Evolutionary conservation across 805 yeast species (phyloP).

Genomic region (Danielozyma ontarioensis): DNA sequence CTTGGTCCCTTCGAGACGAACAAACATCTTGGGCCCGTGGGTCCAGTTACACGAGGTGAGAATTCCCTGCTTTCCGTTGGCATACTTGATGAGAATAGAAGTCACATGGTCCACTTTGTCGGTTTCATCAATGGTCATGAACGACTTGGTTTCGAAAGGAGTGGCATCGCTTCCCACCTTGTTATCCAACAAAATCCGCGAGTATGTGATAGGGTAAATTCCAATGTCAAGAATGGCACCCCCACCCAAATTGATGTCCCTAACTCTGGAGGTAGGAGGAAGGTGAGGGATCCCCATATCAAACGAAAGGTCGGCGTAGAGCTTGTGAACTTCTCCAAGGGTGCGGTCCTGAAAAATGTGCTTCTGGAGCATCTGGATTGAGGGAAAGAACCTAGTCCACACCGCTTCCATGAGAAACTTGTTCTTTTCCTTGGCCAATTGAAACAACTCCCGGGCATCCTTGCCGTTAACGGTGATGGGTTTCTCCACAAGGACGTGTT

Average conservation of each 20-base stretch:
- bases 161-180: constrained; percentile 24
- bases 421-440: constrained; percentile 38
- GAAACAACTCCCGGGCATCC: constrained; percentile 39
- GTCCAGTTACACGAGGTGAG: constrained; percentile 25
- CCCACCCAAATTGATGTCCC: constrained; percentile 45
- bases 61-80: constrained; percentile 38
- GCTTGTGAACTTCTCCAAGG: constrained; percentile 43
- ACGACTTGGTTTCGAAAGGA: constrained; percentile 23
- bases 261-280: constrained; percentile 30
- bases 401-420: constrained; percentile 55
- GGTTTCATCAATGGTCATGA: constrained; percentile 25
- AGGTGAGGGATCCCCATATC: constrained; percentile 27
- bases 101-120: constrained; percentile 41
- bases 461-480: constrained; percentile 45
- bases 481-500: constrained; percentile 52
- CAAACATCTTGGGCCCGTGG: constrained; percentile 22
- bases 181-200: constrained; percentile 34
- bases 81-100: constrained; percentile 31
- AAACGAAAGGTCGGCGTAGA: constrained; percentile 39
- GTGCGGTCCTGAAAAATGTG: constrained; percentile 34
- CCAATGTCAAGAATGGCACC: constrained; percentile 57
- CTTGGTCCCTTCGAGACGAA: constrained; percentile 30
- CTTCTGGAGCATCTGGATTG: constrained; percentile 28
- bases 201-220: constrained; percentile 45
- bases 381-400: constrained; percentile 54